Evolutionary conservation across 768 basidiomycete species (phyloP), one percentile per base, ranked within the genome.

Genomic region (Tulasnella sp.): DNA sequence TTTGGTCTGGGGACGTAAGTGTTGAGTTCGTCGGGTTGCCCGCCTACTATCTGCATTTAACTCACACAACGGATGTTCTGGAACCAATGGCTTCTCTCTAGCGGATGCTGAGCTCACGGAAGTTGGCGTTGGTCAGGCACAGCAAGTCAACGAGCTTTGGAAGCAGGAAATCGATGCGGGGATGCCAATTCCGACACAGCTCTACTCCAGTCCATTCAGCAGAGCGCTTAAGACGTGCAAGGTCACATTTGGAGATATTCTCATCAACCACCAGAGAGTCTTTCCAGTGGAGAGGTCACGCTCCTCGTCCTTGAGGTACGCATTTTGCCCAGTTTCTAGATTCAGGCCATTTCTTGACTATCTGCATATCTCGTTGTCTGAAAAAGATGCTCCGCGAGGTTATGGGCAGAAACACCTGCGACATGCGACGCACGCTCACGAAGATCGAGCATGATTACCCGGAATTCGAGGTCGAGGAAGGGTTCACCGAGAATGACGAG

Each of bases 361-460:
- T n/a, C n/a, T n/a, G n/a, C n/a, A n/a, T n/a, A 38, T 38, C 15
- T 38, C 5, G 5, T 15, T 15, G 15, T 15, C 15, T 38, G 7
- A 15, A 5, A 38, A 7, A 38, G 77, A 77, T 83, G 61, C 77
- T 80, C 49, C 79, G 86, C 29, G 87, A 89, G 68, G 76, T 76
- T 61, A 78, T 80, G 60, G 80, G 85, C 0, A 76, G 79, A 1
- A 84, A 87, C 60, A 86, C 85, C 0, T 87, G 85, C 65, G 86
- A 89, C 68, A 77, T 78, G 63, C 78, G 86, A 13, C 73, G 74
- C 19, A 72, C 75, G 1, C 73, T 70, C 30, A 73, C 78, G 0
- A 74, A 78, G 55, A 82, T 88, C 61, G 64, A 68, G 0, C 58
- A 61, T 0, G 64, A 73, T 5, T 86, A 79, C 66, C 80, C 82